phyloP scores from a whole-genome alignment of 2,329 filamentous ascomycete genomes.

The Sordariomycetes sp. region DNA sequence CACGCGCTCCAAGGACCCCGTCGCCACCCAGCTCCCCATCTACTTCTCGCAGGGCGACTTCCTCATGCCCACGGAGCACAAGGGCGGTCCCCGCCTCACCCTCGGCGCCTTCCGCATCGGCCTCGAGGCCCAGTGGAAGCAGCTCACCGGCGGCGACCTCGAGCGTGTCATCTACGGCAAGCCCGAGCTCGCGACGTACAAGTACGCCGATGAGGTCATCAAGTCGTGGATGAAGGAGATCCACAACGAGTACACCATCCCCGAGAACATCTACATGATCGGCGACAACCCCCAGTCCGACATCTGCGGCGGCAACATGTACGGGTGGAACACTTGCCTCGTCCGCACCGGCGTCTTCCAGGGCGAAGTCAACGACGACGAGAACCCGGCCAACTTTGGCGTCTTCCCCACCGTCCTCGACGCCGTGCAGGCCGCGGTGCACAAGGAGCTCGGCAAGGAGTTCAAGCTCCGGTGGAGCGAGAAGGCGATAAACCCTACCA shows the following conservation, averaged over 20 bases:
- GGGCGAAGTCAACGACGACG: constrained; percentile 60
- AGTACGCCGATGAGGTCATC: constrained; percentile 68
- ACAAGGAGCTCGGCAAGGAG: constrained; percentile 58
- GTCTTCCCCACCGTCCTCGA: constrained; percentile 63
- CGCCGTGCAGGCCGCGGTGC: constrained; percentile 46
- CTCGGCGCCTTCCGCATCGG: constrained; percentile 85
- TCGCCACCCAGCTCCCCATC: constrained; percentile 56
- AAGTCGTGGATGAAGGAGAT: constrained; percentile 63
- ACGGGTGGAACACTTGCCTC: constrained; percentile 70
- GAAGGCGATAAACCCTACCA: constrained; percentile 53
- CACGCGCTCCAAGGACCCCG: constrained; percentile 64
- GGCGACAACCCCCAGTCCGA: constrained; percentile 86
- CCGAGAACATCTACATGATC: constrained; percentile 76
- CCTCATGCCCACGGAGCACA: constrained; percentile 76
- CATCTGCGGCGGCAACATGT: constrained; percentile 78
- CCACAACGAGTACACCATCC: constrained; percentile 48
- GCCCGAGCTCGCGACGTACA: constrained; percentile 64
- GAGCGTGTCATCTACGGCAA: constrained; percentile 67
- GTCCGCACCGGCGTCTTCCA: constrained; percentile 70
- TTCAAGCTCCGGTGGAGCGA: constrained; percentile 64
- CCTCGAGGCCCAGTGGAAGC: constrained; percentile 65
- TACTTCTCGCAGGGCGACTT: constrained; percentile 89
- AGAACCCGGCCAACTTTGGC: constrained; percentile 67
- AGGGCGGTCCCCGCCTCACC: constrained; percentile 71
- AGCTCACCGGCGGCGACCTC: constrained; percentile 53